Evolutionary conservation across 2,329 filamentous ascomycete genomes (phyloP), one percentile per base, ranked within the genome.

Genomic region (Exophiala mesophila): DNA sequence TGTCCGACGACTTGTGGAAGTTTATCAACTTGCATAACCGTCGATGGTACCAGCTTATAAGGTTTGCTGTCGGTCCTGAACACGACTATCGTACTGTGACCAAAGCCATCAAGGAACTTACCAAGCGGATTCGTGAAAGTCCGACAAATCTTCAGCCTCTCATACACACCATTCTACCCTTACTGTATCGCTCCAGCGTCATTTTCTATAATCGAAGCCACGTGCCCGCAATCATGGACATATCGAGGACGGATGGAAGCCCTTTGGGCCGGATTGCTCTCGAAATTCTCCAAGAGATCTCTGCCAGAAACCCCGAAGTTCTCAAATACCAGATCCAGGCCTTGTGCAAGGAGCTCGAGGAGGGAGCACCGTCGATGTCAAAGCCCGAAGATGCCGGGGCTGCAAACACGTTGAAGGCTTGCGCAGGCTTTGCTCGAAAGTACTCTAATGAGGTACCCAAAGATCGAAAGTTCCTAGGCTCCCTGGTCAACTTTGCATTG

Each of bases 121-220:
- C 82, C 31, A 92, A 88, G 65, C 82, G 88, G 44, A 74, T 94
- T 24, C 83, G 89, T 54, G 75, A 78, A 40, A 78, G 78, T 16
- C 62, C 70, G n/a, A 57, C 64, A n/a, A 70, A 71, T 19, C 37
- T 44, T 15, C 45, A 45, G 13, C 40, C 48, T 9, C 72, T 92
- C 34, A 68, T 94, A 3, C 87, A 94, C 24, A 94, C 88, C 0
- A 63, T 98, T 18, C 77, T 83, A 4, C 85, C 88, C 4, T 72
- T 98, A 12, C 70, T 97, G 3, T 95, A 94, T 60, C 81, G 88
- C 31, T 83, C 83, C 41, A 84, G 87, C 23, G 82, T 87, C 44
- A 74, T 98, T 50, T 77, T 95, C 53, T 96, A 94, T 69, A 98
- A 96, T 67, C 82, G 86, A 58, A 97, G 90, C 60, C 89, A 98